Evolutionary conservation across 2,329 filamentous ascomycete genomes (phyloP).

Genomic region (Cladophialophora immunda): DNA sequence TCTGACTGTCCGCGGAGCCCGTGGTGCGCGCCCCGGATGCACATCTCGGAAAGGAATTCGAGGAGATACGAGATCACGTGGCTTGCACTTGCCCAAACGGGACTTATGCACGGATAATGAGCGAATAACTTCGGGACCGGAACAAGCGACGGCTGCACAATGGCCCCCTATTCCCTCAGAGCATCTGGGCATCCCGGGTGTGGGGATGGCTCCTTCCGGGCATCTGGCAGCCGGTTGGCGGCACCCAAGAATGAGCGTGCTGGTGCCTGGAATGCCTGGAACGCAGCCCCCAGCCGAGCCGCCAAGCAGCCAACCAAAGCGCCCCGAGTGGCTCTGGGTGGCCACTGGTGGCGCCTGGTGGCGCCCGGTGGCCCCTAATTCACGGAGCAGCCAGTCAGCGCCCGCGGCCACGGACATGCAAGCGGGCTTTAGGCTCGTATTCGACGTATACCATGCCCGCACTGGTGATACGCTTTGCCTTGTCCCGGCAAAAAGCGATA

Average conservation of each 20-base stretch:
- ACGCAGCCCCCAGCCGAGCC: background rate
- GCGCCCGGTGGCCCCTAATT: background rate
- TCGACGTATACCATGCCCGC: constrained; percentile 1
- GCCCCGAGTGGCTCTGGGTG: background rate
- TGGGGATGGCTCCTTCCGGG: background rate
- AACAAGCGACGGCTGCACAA: background rate
- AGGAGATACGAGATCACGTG: constrained; percentile 10
- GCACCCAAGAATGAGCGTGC: background rate
- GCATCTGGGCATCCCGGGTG: background rate
- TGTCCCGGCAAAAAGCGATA: background rate
- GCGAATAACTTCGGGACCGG: constrained; percentile 6
- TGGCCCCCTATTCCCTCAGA: background rate
- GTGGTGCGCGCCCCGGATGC: background rate
- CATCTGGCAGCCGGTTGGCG: background rate
- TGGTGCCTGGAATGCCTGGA: constrained; percentile 1
- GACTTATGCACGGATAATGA: constrained; percentile 4
- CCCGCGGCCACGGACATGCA: background rate
- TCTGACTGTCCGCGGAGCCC: background rate
- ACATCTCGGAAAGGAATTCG: constrained; percentile 3
- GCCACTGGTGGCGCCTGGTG: background rate
- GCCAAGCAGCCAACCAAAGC: background rate
- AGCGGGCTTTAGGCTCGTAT: background rate
- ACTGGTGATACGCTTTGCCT: background rate
- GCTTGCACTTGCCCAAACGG: background rate
- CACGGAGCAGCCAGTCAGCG: background rate